phyloP scores from a whole-genome alignment of 2,329 filamentous ascomycete species.

The Exophiala aquamarina region DNA sequence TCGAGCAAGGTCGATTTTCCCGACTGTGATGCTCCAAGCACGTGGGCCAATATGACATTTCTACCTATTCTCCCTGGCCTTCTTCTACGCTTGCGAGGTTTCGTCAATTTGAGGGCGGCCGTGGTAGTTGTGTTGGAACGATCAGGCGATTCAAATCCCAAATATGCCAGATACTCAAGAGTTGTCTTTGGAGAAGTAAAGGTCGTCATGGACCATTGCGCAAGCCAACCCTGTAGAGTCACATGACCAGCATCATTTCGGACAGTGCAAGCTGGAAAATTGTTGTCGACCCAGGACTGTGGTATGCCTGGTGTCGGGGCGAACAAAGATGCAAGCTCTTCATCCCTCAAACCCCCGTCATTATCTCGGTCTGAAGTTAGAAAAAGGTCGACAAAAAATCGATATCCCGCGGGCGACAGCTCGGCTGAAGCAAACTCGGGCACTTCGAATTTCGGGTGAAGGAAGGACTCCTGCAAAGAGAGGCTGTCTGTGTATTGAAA shows the following conservation, averaged over 20 bases:
- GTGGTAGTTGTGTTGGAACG: slow-evolving; percentile 72
- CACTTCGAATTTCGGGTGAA: slow-evolving; percentile 92
- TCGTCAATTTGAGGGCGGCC: slow-evolving; percentile 86
- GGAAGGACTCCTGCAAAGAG: slow-evolving; percentile 83
- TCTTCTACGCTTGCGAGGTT: slow-evolving; percentile 80
- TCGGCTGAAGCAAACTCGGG: slow-evolving; percentile 90
- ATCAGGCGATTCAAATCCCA: slow-evolving; percentile 84
- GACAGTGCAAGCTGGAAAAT: slow-evolving; percentile 90
- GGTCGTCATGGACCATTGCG: slow-evolving; percentile 99
- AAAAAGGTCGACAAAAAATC: slow-evolving; percentile 97
- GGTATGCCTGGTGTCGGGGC: slow-evolving; percentile 90
- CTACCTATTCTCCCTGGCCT: slow-evolving; percentile 83
- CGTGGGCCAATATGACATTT: slow-evolving; percentile 91
- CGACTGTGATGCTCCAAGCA: slow-evolving; percentile 79
- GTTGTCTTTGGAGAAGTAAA: slow-evolving; percentile 95
- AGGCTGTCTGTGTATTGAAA: slow-evolving; percentile 97
- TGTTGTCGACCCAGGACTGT: slow-evolving; percentile 79
- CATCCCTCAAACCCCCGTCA: slow-evolving; percentile 85
- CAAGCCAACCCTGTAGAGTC: slow-evolving; percentile 94
- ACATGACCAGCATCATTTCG: slow-evolving; percentile 94
- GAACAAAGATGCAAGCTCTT: slow-evolving; percentile 83
- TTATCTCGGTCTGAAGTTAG: slow-evolving; percentile 96
- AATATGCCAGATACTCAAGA: slow-evolving; percentile 90
- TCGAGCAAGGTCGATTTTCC: slow-evolving; percentile 92
- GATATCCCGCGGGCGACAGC: slow-evolving; percentile 88